Percentiles rank a stretch among this genome's conserved stretches.
phyloP scores from a whole-genome alignment of 805 yeast genomes.

The Lachancea meyersii region DNA sequence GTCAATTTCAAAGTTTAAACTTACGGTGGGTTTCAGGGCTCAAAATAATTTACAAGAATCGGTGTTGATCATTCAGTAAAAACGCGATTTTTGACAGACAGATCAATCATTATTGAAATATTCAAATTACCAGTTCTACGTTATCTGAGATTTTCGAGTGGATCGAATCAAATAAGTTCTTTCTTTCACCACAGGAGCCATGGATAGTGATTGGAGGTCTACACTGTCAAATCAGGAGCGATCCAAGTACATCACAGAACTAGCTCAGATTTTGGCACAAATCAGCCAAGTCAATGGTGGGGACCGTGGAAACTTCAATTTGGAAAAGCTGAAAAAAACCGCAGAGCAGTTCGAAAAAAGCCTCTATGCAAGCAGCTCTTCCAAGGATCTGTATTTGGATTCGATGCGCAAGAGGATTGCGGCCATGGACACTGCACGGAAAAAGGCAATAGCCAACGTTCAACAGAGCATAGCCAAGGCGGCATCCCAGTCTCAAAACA shows the following conservation, averaged over 20 bases:
- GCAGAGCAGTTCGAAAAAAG: constrained; percentile 70
- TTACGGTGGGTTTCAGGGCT: no score
- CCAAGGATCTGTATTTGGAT: constrained; percentile 53
- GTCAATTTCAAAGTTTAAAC: no score
- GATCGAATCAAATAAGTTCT: not conserved
- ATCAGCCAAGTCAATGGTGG: constrained; percentile 34
- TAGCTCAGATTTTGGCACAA: constrained; percentile 31
- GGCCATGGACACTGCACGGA: constrained; percentile 36
- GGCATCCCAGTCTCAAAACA: constrained; percentile 19
- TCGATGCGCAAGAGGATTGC: constrained; percentile 41
- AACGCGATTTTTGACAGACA: no score
- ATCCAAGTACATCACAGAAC: constrained; percentile 29
- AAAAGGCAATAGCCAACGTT: constrained; percentile 13
- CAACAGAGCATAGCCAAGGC: constrained; percentile 16
- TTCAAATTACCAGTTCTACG: no score
- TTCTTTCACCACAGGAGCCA: not conserved
- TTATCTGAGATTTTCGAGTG: not conserved
- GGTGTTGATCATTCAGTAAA: no score
- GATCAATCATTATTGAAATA: no score
- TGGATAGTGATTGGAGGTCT: constrained; percentile 12
- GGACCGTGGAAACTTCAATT: constrained; percentile 26
- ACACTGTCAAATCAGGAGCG: constrained; percentile 25
- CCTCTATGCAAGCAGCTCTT: constrained; percentile 51
- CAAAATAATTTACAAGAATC: no score
- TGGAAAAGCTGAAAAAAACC: constrained; percentile 42